Base-by-base conservation (phyloP, 2,329 filamentous ascomycete species). In the Daldinia eschscholtzii region DNA sequence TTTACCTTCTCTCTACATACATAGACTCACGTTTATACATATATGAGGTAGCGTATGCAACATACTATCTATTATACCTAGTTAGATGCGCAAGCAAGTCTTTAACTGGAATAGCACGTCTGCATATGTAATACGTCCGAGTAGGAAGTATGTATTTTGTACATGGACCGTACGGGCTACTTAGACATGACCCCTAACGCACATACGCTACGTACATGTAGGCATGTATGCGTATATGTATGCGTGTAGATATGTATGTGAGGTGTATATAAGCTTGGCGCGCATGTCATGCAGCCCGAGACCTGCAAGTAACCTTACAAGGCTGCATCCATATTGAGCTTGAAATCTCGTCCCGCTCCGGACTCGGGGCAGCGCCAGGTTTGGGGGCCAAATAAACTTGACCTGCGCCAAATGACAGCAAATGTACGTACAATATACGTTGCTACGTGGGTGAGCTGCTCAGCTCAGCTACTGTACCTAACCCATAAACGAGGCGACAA, bases 241-340 rank as follows among this genome's bases (percentile, higher is more conserved):
- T 57, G 53, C 18, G 23, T 57, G 41, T 71, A 69, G 57, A n/a
- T 30, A 55, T 55, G 50, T 55, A 37, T 23, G 52, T 55, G 33
- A 55, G n/a, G 52, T 55, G 52, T 55, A 37, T 48, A 48, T 52
- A 52, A 52, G 67, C 67, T 72, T 72, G 70, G 70, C 64, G 57
- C 52, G 70, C 62, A 72, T 70, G 64, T 39, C 64, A 65, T 70
- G 70, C 67, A 70, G 67, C 70, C 64, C 46, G 53, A 35, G 42
- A 56, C 44, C 58, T 72, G 67, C 70, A 72, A 67, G 64, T 62
- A 72, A 72, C 70, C 70, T 70, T 70, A 70, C 70, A 72, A 72
- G 70, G 70, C 70, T 72, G 70, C 67, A 72, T 72, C 70, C 64
- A 65, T 61, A 65, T 65, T 41, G 42, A 61, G 37, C 61, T 61